Conservation (phyloP, 345 rosid genomes). For the Garcia nutans region DNA sequence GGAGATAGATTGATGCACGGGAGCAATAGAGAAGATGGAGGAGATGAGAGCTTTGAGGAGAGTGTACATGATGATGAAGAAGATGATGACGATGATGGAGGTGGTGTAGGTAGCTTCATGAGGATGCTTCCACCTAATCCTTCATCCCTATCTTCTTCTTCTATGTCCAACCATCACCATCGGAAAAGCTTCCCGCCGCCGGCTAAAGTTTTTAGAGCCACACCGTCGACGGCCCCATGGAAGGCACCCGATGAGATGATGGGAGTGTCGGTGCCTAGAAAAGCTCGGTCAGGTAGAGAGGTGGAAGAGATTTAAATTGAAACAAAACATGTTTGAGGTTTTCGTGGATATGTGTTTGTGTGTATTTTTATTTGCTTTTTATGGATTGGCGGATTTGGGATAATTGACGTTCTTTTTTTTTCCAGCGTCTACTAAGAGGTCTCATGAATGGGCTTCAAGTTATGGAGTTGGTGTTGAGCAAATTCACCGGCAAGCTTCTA, state of each 20-base stretch:
- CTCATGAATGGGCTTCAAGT: conserved; percentile 81
- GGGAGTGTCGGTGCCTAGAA: conserved; percentile 94
- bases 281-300: conserved; percentile 99
- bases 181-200: conserved; percentile 70
- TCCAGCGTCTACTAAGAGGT: conserved; percentile 86
- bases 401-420: neutral
- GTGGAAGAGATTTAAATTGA: conserved; percentile 49
- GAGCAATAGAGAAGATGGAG: conserved; percentile 68
- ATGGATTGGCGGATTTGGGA: neutral
- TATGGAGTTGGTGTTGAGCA: conserved; percentile 56
- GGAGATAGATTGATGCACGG: conserved; percentile 75
- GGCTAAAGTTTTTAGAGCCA: conserved; percentile 53
- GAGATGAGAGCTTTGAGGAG: conserved; percentile 83
- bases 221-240: conserved; percentile 53
- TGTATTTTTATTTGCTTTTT: neutral
- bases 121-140: conserved; percentile 73
- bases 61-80: conserved; percentile 94
- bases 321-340: neutral
- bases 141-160: conserved; percentile 46
- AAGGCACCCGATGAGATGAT: conserved; percentile 94
- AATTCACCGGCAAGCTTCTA: conserved; percentile 67
- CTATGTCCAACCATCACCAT: conserved; percentile 49
- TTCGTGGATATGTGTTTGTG: conserved; percentile 11
- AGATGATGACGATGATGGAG: conserved; percentile 66
- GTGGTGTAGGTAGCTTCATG: conserved; percentile 40